phyloP scores from a whole-genome alignment of 768 basidiomycete species.

The Exsudoporus frostii region DNA sequence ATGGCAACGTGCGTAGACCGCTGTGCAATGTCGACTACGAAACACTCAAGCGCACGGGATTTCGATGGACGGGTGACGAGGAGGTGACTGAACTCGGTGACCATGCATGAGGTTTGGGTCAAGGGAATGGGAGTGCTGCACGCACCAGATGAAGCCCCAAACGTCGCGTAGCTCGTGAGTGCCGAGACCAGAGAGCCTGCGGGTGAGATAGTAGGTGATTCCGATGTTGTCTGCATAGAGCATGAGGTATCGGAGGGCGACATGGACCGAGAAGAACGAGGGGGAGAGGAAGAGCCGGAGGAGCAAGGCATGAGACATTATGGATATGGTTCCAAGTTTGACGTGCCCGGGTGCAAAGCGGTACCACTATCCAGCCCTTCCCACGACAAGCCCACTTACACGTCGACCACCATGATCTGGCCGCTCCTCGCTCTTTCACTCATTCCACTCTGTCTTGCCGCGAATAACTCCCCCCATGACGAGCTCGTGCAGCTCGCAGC shows the following conservation, averaged over 20 bases:
- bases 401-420: slow-evolving; percentile 12
- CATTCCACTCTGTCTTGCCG: slow-evolving; percentile 32
- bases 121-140: not conserved
- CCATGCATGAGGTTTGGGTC: slow-evolving; percentile 11
- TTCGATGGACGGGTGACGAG: slow-evolving; percentile 89
- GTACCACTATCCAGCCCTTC: not conserved
- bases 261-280: slow-evolving; percentile 90
- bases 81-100: slow-evolving; percentile 64
- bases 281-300: slow-evolving; percentile 91
- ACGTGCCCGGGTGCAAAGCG: no score
- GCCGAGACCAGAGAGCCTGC: slow-evolving; percentile 65
- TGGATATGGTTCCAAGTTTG: not conserved
- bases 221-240: slow-evolving; percentile 84
- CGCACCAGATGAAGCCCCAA: slow-evolving; percentile 87
- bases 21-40: slow-evolving; percentile 85
- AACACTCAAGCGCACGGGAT: slow-evolving; percentile 90
- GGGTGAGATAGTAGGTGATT: slow-evolving; percentile 86
- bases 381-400: slow-evolving; percentile 15
- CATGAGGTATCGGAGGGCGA: slow-evolving; percentile 85
- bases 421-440: slow-evolving; percentile 31
- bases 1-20: slow-evolving; percentile 94
- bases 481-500: slow-evolving; percentile 68
- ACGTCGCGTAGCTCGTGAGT: slow-evolving; percentile 74
- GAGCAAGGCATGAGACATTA: slow-evolving; percentile 76
- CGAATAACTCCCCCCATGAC: slow-evolving; percentile 36